Evolutionary conservation across 208 protist genomes (phyloP).

Genomic region (Jaenimonas drosophilae): DNA sequence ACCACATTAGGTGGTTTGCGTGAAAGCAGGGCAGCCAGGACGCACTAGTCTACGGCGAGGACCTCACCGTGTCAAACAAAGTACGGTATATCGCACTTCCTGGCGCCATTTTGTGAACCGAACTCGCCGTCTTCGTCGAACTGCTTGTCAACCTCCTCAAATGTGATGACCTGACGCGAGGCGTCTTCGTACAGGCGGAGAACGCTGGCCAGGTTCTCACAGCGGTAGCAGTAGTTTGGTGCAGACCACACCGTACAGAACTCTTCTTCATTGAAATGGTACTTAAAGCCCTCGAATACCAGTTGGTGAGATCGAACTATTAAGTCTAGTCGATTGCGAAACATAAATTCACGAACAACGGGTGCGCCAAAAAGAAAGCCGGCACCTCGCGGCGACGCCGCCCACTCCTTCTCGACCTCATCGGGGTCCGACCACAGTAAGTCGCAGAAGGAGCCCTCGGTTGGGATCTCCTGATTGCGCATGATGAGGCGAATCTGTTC

Average conservation of each 20-base stretch:
- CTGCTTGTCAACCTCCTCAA: slow-evolving; percentile 66
- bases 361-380: slow-evolving; percentile 78
- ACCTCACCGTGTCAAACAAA: slow-evolving; percentile 7
- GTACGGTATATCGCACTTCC: background rate
- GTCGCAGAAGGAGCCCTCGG: slow-evolving; percentile 78
- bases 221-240: slow-evolving; percentile 98
- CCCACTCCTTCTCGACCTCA: slow-evolving; percentile 69
- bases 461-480: slow-evolving; percentile 79
- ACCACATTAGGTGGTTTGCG: too few species aligned
- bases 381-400: slow-evolving; percentile 70
- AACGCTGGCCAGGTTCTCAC: slow-evolving; percentile 92
- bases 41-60: too few species aligned
- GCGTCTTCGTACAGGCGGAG: slow-evolving; percentile 87
- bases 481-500: slow-evolving; percentile 83
- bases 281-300: slow-evolving; percentile 86
- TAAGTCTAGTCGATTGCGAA: slow-evolving; percentile 76
- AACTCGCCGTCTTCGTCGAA: slow-evolving; percentile 16
- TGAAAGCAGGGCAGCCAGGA: too few species aligned
- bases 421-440: slow-evolving; percentile 90
- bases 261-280: slow-evolving; percentile 80
- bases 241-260: slow-evolving; percentile 96
- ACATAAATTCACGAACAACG: slow-evolving; percentile 72
- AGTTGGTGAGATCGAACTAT: slow-evolving; percentile 88
- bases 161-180: slow-evolving; percentile 78
- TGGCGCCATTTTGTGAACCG: too few species aligned